A percentile compares a stretch with the other conserved stretches of the same genome.
Evolutionary conservation across 768 basidiomycete species (phyloP).

Genomic region (Suillus sp.): DNA sequence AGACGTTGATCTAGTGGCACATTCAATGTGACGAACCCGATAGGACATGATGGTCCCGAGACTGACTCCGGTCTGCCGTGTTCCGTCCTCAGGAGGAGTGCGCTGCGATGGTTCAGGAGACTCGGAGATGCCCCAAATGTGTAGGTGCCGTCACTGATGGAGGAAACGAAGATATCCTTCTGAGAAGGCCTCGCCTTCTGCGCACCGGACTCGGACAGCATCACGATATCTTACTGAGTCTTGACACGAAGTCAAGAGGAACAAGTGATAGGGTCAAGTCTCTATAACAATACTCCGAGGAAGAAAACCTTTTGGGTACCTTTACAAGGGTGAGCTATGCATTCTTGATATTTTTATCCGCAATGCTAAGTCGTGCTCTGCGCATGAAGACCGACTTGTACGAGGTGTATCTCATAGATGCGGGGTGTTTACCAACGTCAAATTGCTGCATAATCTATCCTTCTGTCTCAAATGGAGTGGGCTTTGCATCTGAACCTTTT

Average conservation of each 20-base stretch:
- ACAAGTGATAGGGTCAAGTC: constrained; percentile 86
- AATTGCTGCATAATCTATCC: background rate
- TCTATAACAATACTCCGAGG: constrained; percentile 58
- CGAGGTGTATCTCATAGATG: background rate
- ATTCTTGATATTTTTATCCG: no score
- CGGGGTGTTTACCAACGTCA: background rate
- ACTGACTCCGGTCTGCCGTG: constrained; percentile 78
- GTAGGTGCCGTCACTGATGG: constrained; percentile 50
- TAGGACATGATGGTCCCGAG: constrained; percentile 86
- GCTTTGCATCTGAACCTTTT: background rate
- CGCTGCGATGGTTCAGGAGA: constrained; percentile 58
- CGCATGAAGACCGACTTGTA: background rate
- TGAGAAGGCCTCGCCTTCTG: constrained; percentile 20
- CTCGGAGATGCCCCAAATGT: constrained; percentile 58
- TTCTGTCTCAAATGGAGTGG: background rate
- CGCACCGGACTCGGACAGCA: constrained; percentile 46
- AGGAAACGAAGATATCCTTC: constrained; percentile 37
- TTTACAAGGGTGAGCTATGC: constrained; percentile 79
- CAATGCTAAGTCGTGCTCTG: background rate
- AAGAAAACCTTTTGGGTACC: constrained; percentile 90
- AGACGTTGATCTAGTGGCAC: constrained; percentile 34
- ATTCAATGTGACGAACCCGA: constrained; percentile 1
- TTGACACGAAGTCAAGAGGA: constrained; percentile 84
- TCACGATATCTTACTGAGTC: constrained; percentile 67
- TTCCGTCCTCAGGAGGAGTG: constrained; percentile 48